Percentiles rank a stretch among this genome's conserved stretches.
These are phyloP conservation scores for Raphanus sativus DNA, from an alignment of 345 rosid genomes.

Conservation along the genomic window DNA sequence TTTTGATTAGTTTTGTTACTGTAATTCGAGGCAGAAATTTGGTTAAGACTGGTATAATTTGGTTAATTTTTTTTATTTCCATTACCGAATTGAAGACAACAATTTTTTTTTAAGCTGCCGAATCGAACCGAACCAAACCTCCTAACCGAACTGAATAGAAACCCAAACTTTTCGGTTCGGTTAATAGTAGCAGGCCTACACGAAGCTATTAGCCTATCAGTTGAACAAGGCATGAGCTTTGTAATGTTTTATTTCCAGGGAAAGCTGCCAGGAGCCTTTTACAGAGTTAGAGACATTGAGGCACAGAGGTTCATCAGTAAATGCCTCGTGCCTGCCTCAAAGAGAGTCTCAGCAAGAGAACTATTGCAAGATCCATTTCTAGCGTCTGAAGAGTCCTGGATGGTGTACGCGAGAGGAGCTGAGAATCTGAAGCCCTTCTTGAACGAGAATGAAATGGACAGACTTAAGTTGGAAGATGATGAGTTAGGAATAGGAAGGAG, in stretches of 20 bases:
- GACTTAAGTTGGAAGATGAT: constrained; percentile 49
- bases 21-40: no score
- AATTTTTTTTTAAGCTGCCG: no score
- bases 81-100: no score
- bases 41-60: no score
- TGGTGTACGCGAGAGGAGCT: constrained; percentile 29
- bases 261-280: constrained; percentile 67
- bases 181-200: no score
- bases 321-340: constrained; percentile 63
- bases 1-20: no score
- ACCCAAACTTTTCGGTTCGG: no score
- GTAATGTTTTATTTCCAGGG: constrained; percentile 49
- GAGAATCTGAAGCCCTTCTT: constrained; percentile 53
- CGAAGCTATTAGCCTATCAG: neutral
- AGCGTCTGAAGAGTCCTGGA: constrained; percentile 44
- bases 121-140: no score
- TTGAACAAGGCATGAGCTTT: constrained; percentile 6
- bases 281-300: constrained; percentile 58
- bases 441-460: constrained; percentile 53
- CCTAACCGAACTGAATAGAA: no score
- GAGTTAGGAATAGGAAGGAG: constrained; percentile 40
- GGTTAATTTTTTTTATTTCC: no score
- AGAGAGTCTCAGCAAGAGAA: constrained; percentile 63
- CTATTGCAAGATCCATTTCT: constrained; percentile 69
- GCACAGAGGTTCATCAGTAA: constrained; percentile 65